Evolutionary conservation across 1,284 basidiomycete genomes (phyloP), one percentile per base, ranked within the genome.

Genomic region (Ceratobasidium sp.): DNA sequence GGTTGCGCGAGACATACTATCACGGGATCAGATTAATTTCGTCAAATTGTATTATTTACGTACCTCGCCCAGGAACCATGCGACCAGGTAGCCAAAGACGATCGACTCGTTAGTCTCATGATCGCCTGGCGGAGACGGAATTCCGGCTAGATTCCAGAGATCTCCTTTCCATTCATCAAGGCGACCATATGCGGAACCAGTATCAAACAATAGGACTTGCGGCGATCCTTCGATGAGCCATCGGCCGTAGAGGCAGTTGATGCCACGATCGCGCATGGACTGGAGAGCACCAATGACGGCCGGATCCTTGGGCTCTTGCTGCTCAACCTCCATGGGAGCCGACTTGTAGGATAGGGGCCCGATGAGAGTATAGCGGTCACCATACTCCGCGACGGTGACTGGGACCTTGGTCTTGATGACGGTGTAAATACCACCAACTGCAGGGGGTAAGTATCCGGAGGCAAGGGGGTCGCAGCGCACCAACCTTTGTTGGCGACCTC

Each of bases 321-420:
- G 84, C 79, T 98, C 96, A 74, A 98, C 96, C 82, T 99, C 96
- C 93, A 98, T 96, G 55, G 96, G 95, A 0, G 96, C 96, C 2
- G 93, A 91, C 84, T 98, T 98, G 89, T 98, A 97, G 71, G 91
- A 93, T 73, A 99, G 87, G 12, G 85, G 96, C 54, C 96, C 96
- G 76, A 98, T 92, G 78, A 99, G 90, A 74, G 87, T 90, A 82
- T 96, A 97, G 73, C 94, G 86, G 80, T 93, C 90, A 76, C 92
- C 91, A 79, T 90, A 97, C 79, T 97, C 94, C 72, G 89, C 88
- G 76, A 96, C 92, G 72, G 96, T 98, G 79, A 99, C 93, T 70
- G 96, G 96, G 62, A 97, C 95, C 79, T 98, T 99, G 68, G 96
- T 98, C 83, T 98, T 98, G 81, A 98, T 98, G 82, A 98, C 96